Conservation (phyloP, 305 asterid genomes). For the Salvia sclarea region DNA sequence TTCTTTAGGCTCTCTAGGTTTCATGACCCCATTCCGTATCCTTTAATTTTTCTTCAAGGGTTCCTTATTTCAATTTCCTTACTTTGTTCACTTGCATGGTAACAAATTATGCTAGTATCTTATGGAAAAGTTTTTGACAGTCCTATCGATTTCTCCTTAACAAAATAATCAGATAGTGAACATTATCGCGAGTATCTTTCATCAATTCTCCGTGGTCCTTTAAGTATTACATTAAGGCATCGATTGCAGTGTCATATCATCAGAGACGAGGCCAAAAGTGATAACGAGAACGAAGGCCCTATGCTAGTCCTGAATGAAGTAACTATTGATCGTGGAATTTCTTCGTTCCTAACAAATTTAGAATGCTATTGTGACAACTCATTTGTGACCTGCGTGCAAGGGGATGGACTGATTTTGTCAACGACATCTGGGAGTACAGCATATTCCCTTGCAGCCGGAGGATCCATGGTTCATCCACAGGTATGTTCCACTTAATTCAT, state of each 20-base stretch:
- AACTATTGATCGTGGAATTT: conserved; percentile 94
- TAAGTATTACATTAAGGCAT: conserved; percentile 86
- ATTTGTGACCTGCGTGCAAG: conserved; percentile 92
- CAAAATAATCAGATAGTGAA: conserved; percentile 70
- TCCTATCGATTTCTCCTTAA: conserved; percentile 45
- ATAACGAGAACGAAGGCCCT: conserved; percentile 83
- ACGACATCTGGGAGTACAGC: conserved; percentile 99
- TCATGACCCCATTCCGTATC: conserved; percentile 99
- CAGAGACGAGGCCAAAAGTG: conserved; percentile 79
- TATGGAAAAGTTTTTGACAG: not conserved
- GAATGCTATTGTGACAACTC: conserved; percentile 94
- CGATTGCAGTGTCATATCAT: conserved; percentile 90
- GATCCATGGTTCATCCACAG: conserved; percentile 99
- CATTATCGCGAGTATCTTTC: conserved; percentile 72
- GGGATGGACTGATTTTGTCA: conserved; percentile 92
- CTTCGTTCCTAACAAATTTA: conserved; percentile 89
- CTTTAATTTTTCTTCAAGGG: conserved; percentile 35
- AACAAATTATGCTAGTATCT: not conserved
- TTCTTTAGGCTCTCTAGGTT: conserved; percentile 96
- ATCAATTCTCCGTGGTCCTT: conserved; percentile 77
- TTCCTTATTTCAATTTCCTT: conserved; percentile 10
- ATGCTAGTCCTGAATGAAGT: conserved; percentile 89
- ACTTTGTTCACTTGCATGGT: conserved; percentile 7
- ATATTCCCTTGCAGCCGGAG: conserved; percentile 99
- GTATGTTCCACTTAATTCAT: conserved; percentile 42